These are phyloP conservation scores for Heliosperma pusillum DNA, from an alignment of 148 eudicot species.

Conservation along the genomic window DNA sequence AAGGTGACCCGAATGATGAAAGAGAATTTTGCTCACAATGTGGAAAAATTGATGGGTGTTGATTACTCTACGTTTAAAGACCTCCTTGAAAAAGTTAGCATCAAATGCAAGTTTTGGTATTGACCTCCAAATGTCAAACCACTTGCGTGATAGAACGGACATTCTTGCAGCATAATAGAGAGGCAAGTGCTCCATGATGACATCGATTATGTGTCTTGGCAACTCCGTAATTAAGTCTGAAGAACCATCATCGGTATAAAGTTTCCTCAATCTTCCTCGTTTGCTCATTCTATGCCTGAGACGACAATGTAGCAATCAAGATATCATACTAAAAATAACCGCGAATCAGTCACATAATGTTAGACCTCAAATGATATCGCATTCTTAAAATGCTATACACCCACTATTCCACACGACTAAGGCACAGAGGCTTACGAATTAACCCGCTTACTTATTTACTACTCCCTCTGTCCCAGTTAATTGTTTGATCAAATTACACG, in stretches of 20 bases:
- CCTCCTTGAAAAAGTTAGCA: background rate
- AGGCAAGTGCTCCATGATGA: background rate
- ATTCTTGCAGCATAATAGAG: background rate
- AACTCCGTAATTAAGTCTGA: background rate
- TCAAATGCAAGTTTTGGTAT: background rate
- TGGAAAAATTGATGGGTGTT: background rate
- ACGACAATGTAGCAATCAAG: too few relatives aligned
- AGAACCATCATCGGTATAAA: background rate
- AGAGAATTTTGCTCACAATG: background rate
- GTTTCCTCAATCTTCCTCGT: background rate
- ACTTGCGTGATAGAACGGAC: background rate
- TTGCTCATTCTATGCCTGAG: too few relatives aligned
- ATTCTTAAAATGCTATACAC: too few relatives aligned
- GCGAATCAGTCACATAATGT: too few relatives aligned
- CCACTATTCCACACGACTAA: too few relatives aligned
- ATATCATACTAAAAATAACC: too few relatives aligned
- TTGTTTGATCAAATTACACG: too few relatives aligned
- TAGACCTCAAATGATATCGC: too few relatives aligned
- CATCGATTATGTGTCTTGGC: background rate
- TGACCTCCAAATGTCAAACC: background rate
- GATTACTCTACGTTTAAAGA: background rate
- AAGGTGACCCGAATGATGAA: slow-evolving; percentile 9
- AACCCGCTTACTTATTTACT: too few relatives aligned
- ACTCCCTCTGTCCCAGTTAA: too few relatives aligned
- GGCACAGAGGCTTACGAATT: too few relatives aligned